Percentiles rank a stretch among this genome's conserved stretches.
These are phyloP conservation scores for Diplodia seriata DNA, from an alignment of 2,329 filamentous ascomycete species.

Conservation along the genomic window DNA sequence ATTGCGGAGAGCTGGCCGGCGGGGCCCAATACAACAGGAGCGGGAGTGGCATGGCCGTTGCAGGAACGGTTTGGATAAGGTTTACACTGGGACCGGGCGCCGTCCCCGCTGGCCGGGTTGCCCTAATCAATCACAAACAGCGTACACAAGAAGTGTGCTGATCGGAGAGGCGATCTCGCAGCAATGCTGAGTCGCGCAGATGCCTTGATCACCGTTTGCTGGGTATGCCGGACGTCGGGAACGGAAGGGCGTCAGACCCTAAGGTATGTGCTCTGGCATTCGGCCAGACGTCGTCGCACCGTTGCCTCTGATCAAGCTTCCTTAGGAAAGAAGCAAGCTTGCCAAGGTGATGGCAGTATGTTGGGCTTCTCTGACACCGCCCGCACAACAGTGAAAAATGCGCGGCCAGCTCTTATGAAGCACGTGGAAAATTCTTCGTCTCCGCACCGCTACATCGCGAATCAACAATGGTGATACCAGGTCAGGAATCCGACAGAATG, in stretches of 20 bases:
- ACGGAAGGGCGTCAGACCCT: neutral
- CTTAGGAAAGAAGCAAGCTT: neutral
- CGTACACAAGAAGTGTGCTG: too few relatives aligned
- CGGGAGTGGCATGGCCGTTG: neutral
- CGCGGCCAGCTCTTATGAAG: constrained; percentile 33
- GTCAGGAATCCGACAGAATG: constrained; percentile 29
- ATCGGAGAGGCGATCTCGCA: neutral
- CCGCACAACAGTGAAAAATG: constrained; percentile 30
- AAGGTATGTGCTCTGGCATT: neutral
- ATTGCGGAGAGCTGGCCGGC: neutral
- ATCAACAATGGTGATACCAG: constrained; percentile 25
- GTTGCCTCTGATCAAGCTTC: neutral
- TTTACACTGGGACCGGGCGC: neutral
- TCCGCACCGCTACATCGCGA: constrained; percentile 32
- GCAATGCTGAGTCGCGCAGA: neutral
- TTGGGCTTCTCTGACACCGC: constrained; percentile 33
- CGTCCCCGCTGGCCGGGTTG: neutral
- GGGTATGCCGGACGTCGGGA: neutral
- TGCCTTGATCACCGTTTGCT: neutral
- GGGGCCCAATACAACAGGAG: neutral
- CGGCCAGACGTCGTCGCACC: neutral
- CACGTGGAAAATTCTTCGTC: constrained; percentile 10
- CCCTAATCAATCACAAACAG: neutral
- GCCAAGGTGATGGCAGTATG: neutral
- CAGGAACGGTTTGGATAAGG: neutral